Evolutionary conservation across 345 rosid species (phyloP), one percentile per base, ranked within the genome.

Genomic region (Isatis tinctoria): DNA sequence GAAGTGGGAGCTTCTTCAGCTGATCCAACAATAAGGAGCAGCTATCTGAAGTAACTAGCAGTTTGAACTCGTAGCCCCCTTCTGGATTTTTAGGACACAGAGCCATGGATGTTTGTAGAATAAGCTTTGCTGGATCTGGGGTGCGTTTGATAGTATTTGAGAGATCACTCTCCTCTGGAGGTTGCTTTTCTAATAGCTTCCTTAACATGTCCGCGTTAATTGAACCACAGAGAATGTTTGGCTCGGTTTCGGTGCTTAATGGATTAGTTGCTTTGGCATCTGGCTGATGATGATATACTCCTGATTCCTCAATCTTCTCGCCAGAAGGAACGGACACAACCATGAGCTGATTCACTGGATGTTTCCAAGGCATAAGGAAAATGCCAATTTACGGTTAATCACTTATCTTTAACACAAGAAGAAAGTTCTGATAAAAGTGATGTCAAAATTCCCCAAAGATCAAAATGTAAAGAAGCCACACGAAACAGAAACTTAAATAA

Each of bases 111-210:
- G 79, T 60, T 39, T 74, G 78, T 14, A 84, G 47, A 45, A 83
- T 79, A 64, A 79, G 77, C 60, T 60, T 78, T 67, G 82, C 86
- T 17, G 85, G 86, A 39, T 84, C 80, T 16, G 78, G 45, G 60
- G 79, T 74, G 64, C 60, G 45, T 49, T 47, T 62, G 12, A 86
- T 71, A 44, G 74, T 66, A 60, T 57, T 53, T 56, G 39, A 64
- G 67, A 79, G 51, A 63, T 82, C 78, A 24, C 48, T 40, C 14
- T 40, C 74, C 37, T 1, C 26, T 63, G 45, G 44, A 40, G 75
- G 82, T 58, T 75, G 62, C 45, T 45, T 65, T 47, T 66, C 22
- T 12, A 74, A 30, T 72, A 78, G 51, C 67, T 32, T 20, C 37
- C 67, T 72, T 49, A 67, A 71, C 37, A 20, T 67, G 60, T 54